Base-by-base conservation (phyloP, 306 rosid genomes). In the Corylus avellana region DNA sequence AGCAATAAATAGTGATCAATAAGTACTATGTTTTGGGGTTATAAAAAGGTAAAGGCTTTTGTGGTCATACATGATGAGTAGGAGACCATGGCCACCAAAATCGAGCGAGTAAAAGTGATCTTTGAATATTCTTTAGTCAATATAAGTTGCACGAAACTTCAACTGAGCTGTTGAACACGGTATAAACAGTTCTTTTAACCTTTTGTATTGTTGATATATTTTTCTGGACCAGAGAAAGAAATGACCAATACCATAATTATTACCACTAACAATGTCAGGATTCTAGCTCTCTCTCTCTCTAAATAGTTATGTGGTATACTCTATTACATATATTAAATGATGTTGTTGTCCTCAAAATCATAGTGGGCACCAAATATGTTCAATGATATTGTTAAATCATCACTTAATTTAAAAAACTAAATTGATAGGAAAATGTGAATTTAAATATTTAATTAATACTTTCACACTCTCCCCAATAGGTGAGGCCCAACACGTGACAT, bases 201-300 rank as follows among this genome's bases (percentile, higher is more conserved):
- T 42, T 42, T 42, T 42, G 46, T 42, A 5, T 6, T 42, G 46
- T 42, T 5, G 46, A 42, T 42, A 42, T 42, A 42, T 42, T 42
- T 6, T 42, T 6, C 25, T 27, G 67, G 67, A 27, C 25, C 39
- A 61, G 12, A 25, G 44, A 29, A 27, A 64, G 7, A 35, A 67
- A 80, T 66, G 29, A 80, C 75, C 50, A 68, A 62, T 16, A 67
- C 29, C 32, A 48, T 57, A 25, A 49, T 48, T 35, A 12, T 20
- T 59, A 16, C 44, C 55, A 11, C 51, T 32, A 22, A 17, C 4
- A 8, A 67, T 37, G n/a, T 39, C 25, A 18, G 8, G n/a, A n/a
- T 20, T 27, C 17, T 22, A 12, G 51, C 7, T 37, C 9, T 35
- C 2, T 32, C 18, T 50, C 51, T 55, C 74, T 63, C 50, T 1